Evolutionary conservation across 352 stramenopile genomes (phyloP).

Genomic region (Globisporangium nunn): DNA sequence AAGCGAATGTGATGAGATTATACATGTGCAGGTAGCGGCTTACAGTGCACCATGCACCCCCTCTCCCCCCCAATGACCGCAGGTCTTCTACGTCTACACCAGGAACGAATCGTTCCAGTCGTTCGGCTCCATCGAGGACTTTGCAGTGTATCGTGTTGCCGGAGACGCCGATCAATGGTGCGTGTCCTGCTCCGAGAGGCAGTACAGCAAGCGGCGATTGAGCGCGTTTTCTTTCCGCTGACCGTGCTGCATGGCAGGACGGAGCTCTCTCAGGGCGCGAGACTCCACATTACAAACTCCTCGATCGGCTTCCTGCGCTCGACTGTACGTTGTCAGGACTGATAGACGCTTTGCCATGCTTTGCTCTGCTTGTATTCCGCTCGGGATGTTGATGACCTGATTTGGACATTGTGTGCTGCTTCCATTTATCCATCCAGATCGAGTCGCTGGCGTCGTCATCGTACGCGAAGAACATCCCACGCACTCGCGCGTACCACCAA

Average conservation of each 20-base stretch:
- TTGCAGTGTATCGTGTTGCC: slow-evolving; percentile 42
- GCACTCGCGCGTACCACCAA: slow-evolving; percentile 50
- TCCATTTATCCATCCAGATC: slow-evolving; percentile 38
- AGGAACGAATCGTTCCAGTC: slow-evolving; percentile 68
- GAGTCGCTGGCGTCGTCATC: slow-evolving; percentile 62
- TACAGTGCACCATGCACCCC: not conserved
- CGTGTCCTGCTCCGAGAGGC: not conserved
- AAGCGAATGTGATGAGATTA: too few species aligned
- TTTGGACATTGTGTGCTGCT: not conserved
- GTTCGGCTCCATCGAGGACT: slow-evolving; percentile 68
- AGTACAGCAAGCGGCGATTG: not conserved
- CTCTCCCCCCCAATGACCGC: too few species aligned
- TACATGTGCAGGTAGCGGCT: too few species aligned
- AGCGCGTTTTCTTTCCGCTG: not conserved
- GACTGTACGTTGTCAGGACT: slow-evolving; percentile 29
- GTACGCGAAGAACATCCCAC: slow-evolving; percentile 59
- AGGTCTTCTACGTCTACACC: slow-evolving; percentile 78
- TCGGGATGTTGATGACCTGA: too few species aligned
- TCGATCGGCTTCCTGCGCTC: slow-evolving; percentile 73
- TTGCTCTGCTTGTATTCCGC: not conserved
- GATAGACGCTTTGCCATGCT: not conserved
- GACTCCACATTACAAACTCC: slow-evolving; percentile 63
- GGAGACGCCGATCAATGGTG: slow-evolving; percentile 37
- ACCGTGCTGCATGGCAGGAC: slow-evolving; percentile 31
- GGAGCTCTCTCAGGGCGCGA: slow-evolving; percentile 54